A percentile compares a stretch with the other conserved stretches of the same genome.
phyloP scores from a whole-genome alignment of 768 basidiomycete genomes.

The Pisolithus microcarpus region DNA sequence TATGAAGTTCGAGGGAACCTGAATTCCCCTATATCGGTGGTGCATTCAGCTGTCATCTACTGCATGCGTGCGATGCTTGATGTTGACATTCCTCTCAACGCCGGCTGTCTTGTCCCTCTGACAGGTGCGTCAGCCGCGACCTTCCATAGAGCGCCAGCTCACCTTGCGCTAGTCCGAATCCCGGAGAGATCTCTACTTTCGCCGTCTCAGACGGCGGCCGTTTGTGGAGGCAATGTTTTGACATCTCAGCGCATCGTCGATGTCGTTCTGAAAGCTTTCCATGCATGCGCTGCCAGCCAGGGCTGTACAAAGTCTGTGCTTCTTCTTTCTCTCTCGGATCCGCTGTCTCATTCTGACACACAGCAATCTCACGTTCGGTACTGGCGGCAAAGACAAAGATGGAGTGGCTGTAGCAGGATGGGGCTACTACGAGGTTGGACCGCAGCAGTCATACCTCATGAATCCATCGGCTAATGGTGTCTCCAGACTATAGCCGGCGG shows the following conservation, averaged over 20 bases:
- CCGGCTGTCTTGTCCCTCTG: constrained; percentile 85
- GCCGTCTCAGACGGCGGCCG: constrained; percentile 81
- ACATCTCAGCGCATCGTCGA: constrained; percentile 93
- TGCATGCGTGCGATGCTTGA: constrained; percentile 85
- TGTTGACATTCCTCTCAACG: constrained; percentile 85
- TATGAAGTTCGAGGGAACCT: constrained; percentile 80
- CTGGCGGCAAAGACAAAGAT: constrained; percentile 79
- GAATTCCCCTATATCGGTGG: constrained; percentile 80
- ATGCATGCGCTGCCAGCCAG: constrained; percentile 86
- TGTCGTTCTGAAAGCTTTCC: constrained; percentile 87
- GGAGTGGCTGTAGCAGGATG: constrained; percentile 73
- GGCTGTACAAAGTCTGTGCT: constrained; percentile 80
- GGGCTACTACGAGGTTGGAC: constrained; percentile 78
- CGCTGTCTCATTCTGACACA: neutral
- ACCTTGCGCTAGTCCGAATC: constrained; percentile 51
- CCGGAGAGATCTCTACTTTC: constrained; percentile 72
- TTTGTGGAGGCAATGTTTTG: constrained; percentile 88
- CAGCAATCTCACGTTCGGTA: constrained; percentile 85
- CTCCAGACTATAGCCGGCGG: constrained; percentile 87
- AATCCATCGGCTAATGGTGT: neutral
- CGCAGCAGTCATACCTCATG: neutral
- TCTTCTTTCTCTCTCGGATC: neutral
- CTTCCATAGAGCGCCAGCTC: neutral
- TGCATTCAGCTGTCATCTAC: constrained; percentile 83
- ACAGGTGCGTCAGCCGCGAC: constrained; percentile 43